Conservation (phyloP, 2,329 filamentous ascomycete species). For the Neopestalotiopsis clavispora region DNA sequence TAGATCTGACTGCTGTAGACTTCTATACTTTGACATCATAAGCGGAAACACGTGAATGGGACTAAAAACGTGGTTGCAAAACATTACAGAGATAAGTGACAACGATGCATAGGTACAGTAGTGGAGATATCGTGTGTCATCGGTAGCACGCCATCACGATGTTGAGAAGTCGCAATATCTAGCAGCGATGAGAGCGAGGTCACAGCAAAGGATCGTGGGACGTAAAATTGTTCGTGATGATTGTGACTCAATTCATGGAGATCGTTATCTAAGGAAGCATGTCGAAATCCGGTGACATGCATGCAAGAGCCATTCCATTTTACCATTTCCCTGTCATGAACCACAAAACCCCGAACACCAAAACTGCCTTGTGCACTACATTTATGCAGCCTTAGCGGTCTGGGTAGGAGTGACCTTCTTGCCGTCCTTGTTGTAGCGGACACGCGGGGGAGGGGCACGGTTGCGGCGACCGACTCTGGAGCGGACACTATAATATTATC, state of each 20-base stretch:
- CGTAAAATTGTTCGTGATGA: conserved; percentile 6
- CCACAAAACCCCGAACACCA: conserved; percentile 20
- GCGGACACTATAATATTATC: conserved; percentile 74
- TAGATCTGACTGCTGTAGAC: no score
- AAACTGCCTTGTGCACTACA: conserved; percentile 21
- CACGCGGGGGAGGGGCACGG: conserved; percentile 95
- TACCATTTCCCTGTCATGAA: conserved; percentile 29
- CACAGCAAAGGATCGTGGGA: background rate
- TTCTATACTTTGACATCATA: no score
- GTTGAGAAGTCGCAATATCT: no score
- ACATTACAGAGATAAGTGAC: no score
- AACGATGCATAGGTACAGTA: no score
- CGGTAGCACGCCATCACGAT: no score
- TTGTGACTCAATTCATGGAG: conserved; percentile 36
- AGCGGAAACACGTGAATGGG: no score
- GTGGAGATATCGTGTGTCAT: no score
- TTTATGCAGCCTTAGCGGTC: conserved; percentile 66
- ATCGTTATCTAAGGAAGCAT: conserved; percentile 40
- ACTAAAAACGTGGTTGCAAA: no score
- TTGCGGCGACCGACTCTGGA: conserved; percentile 97
- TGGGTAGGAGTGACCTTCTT: conserved; percentile 98
- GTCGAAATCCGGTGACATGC: conserved; percentile 35
- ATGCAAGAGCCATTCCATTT: conserved; percentile 34
- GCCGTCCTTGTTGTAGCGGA: conserved; percentile 99
- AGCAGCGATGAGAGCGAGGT: no score